phyloP scores from a whole-genome alignment of 441 rosid genomes.

The Sinapis alba region DNA sequence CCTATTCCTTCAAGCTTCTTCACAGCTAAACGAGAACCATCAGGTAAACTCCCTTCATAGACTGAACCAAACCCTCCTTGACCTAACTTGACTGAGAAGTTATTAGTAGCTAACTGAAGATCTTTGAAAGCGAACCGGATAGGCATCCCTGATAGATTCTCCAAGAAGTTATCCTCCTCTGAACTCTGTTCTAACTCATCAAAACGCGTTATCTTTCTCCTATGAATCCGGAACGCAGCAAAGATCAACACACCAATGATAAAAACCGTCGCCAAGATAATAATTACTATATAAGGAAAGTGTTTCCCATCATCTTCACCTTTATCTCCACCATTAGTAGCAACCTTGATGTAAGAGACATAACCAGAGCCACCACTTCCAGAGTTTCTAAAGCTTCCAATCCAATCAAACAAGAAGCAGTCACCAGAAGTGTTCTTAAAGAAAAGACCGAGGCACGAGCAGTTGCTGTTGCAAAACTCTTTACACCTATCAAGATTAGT shows the following conservation, averaged over 20 bases:
- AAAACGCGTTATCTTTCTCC: conserved; percentile 39
- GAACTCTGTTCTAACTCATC: conserved; percentile 45
- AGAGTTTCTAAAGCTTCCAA: conserved; percentile 69
- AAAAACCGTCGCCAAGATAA: conserved; percentile 52
- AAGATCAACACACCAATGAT: conserved; percentile 55
- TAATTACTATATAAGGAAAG: conserved; percentile 56
- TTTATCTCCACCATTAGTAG: conserved; percentile 25
- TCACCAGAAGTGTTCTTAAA: conserved; percentile 67
- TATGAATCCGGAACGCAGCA: conserved; percentile 50
- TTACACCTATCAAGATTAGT: conserved; percentile 69
- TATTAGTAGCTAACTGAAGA: conserved; percentile 75
- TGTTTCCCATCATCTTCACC: conserved; percentile 43
- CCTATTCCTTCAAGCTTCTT: conserved; percentile 94
- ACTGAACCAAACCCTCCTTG: conserved; percentile 97
- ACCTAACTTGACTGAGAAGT: conserved; percentile 81
- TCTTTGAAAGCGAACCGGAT: conserved; percentile 71
- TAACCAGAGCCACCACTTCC: conserved; percentile 39
- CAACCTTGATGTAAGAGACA: conserved; percentile 65
- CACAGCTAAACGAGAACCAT: conserved; percentile 81
- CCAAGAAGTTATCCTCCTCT: conserved; percentile 82
- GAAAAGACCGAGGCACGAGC: conserved; percentile 82
- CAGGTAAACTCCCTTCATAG: conserved; percentile 74
- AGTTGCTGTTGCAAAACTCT: conserved; percentile 61
- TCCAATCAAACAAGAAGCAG: conserved; percentile 73
- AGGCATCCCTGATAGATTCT: conserved; percentile 82